These are phyloP conservation scores for Heliocybe sulcata DNA, from an alignment of 1,284 basidiomycete genomes.

Conservation along the genomic window DNA sequence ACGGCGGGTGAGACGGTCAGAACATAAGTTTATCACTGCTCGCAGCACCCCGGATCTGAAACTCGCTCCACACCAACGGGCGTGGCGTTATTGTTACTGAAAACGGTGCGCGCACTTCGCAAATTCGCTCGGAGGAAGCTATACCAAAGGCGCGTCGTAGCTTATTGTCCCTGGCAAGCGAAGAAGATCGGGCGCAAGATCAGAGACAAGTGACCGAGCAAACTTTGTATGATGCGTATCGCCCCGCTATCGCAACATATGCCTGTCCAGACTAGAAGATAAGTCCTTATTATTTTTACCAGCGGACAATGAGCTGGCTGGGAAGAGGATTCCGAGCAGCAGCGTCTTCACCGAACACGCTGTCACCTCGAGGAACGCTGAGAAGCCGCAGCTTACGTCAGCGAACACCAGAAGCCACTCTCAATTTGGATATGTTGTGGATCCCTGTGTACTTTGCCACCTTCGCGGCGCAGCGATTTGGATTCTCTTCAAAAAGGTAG, in stretches of 20 bases:
- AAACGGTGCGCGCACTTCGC: neutral
- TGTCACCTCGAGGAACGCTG: neutral
- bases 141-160: neutral
- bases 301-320: too few relatives aligned
- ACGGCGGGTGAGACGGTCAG: neutral
- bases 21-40: neutral
- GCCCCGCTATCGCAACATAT: neutral
- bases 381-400: neutral
- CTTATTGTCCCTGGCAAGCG: slow-evolving; percentile 1
- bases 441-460: neutral
- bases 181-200: neutral
- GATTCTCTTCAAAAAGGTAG: too few relatives aligned
- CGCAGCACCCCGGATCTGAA: neutral
- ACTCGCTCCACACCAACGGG: neutral
- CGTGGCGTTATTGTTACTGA: neutral
- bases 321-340: too few relatives aligned
- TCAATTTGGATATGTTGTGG: neutral
- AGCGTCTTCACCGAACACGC: neutral
- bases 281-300: too few relatives aligned
- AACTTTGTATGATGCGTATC: neutral
- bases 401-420: neutral
- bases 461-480: neutral
- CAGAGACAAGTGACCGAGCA: neutral
- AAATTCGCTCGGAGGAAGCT: neutral
- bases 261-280: neutral